Evolutionary conservation across 768 basidiomycete species (phyloP).

Genomic region (Fomitopsis serialis): DNA sequence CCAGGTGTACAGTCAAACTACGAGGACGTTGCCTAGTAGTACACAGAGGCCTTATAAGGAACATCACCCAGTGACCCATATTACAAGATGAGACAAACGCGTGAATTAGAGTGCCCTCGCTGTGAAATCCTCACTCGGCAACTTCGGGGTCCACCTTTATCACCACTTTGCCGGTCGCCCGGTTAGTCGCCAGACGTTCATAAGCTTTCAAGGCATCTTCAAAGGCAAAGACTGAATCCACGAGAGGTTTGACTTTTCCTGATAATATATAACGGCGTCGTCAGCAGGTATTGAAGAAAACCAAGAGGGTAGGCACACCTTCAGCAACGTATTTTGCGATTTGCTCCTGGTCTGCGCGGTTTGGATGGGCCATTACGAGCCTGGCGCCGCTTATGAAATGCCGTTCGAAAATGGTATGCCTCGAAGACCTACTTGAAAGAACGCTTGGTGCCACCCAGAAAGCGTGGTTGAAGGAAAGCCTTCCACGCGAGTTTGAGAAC

Average conservation of each 20-base stretch:
- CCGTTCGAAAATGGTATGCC: background rate
- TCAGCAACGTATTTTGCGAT: conserved; percentile 21
- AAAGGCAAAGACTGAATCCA: conserved; percentile 58
- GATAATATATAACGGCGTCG: no score
- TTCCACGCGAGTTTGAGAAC: conserved; percentile 27
- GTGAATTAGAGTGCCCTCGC: no score
- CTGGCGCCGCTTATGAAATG: conserved; percentile 12
- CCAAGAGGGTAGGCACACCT: conserved; percentile 6
- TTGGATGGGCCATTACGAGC: background rate
- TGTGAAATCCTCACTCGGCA: conserved; percentile 9
- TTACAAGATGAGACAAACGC: no score
- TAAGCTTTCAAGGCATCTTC: conserved; percentile 57
- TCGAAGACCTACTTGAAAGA: conserved; percentile 36
- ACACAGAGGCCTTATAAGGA: no score
- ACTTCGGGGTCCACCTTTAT: conserved; percentile 38
- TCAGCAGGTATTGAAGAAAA: background rate
- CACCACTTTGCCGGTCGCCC: conserved; percentile 63
- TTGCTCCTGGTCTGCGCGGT: background rate
- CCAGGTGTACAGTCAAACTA: no score
- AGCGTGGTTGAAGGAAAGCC: conserved; percentile 37
- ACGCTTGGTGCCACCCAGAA: conserved; percentile 49
- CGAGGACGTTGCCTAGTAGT: no score
- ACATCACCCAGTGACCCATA: no score
- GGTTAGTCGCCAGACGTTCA: conserved; percentile 47
- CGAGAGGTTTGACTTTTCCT: conserved; percentile 47